Percentiles rank a stretch among this genome's conserved stretches.
Evolutionary conservation across 2,329 filamentous ascomycete genomes (phyloP).

Genomic region (Fusarium mexicanum): DNA sequence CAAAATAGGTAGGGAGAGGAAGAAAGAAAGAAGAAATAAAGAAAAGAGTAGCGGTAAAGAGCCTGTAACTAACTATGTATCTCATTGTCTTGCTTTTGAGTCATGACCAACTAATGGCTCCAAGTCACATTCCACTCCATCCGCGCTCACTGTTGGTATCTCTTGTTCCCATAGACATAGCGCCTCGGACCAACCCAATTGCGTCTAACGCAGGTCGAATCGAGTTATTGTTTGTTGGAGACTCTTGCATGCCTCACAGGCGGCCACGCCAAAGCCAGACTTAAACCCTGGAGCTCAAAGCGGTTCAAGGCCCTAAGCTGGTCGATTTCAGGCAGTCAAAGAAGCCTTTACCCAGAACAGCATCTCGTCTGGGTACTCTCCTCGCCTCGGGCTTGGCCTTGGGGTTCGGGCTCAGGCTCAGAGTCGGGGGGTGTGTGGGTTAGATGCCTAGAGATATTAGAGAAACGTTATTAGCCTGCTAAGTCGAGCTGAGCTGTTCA

Average conservation of each 20-base stretch:
- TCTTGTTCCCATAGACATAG: slow-evolving; percentile 29
- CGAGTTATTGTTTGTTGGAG: neutral
- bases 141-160: slow-evolving; percentile 13
- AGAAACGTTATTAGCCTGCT: neutral
- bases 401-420: too few species aligned
- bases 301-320: slow-evolving; percentile 18
- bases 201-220: slow-evolving; percentile 24
- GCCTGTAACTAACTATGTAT: neutral
- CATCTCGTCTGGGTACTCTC: neutral
- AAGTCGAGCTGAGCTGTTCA: neutral
- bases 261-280: slow-evolving; percentile 13
- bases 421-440: neutral
- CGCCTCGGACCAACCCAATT: slow-evolving; percentile 36
- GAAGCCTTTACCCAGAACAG: slow-evolving; percentile 42
- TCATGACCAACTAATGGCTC: slow-evolving; percentile 28
- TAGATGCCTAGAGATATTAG: neutral
- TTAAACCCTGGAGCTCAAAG: slow-evolving; percentile 27
- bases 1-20: neutral
- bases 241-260: slow-evolving; percentile 34
- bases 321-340: slow-evolving; percentile 13
- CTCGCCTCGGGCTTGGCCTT: neutral
- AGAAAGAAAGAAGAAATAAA: neutral
- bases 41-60: slow-evolving; percentile 18
- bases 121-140: slow-evolving; percentile 43
- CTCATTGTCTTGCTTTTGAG: slow-evolving; percentile 41